phyloP scores from a whole-genome alignment of 768 basidiomycete species.

The Tremella yokohamensis region DNA sequence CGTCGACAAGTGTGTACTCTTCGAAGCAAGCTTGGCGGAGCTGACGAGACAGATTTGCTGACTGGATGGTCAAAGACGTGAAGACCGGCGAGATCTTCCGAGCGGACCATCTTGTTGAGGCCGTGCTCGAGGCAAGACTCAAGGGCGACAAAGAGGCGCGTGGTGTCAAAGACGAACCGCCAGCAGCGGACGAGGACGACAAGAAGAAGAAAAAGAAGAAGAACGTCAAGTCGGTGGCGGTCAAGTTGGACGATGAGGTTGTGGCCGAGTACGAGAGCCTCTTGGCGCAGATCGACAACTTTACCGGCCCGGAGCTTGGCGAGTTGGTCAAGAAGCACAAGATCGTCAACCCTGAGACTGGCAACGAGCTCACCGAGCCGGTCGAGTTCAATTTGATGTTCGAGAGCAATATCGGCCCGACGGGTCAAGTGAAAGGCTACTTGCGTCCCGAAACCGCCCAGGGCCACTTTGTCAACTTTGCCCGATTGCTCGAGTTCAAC shows the following conservation, averaged over 20 bases:
- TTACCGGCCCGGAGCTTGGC: slow-evolving; percentile 80
- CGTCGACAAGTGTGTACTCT: slow-evolving; percentile 65
- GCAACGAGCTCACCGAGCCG: slow-evolving; percentile 87
- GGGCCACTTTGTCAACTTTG: slow-evolving; percentile 98
- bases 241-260: slow-evolving; percentile 68
- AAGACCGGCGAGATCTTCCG: slow-evolving; percentile 95
- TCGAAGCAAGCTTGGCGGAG: neutral
- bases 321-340: slow-evolving; percentile 74
- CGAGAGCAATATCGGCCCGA: slow-evolving; percentile 92
- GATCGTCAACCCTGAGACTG: slow-evolving; percentile 85
- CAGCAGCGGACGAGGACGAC: slow-evolving; percentile 61
- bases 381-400: slow-evolving; percentile 99
- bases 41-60: slow-evolving; percentile 63
- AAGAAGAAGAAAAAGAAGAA: slow-evolving; percentile 68
- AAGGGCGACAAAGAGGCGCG: slow-evolving; percentile 88
- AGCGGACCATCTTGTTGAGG: slow-evolving; percentile 93
- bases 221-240: slow-evolving; percentile 63
- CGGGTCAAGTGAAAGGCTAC: slow-evolving; percentile 92
- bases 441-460: slow-evolving; percentile 98
- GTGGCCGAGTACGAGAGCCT: slow-evolving; percentile 74
- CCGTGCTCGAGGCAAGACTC: slow-evolving; percentile 80
- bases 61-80: slow-evolving; percentile 98
- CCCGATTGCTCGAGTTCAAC: slow-evolving; percentile 94
- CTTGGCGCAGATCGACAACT: slow-evolving; percentile 94
- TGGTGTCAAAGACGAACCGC: slow-evolving; percentile 60